Conservation (phyloP, 805 yeast species). For the Clavispora asparagi region DNA sequence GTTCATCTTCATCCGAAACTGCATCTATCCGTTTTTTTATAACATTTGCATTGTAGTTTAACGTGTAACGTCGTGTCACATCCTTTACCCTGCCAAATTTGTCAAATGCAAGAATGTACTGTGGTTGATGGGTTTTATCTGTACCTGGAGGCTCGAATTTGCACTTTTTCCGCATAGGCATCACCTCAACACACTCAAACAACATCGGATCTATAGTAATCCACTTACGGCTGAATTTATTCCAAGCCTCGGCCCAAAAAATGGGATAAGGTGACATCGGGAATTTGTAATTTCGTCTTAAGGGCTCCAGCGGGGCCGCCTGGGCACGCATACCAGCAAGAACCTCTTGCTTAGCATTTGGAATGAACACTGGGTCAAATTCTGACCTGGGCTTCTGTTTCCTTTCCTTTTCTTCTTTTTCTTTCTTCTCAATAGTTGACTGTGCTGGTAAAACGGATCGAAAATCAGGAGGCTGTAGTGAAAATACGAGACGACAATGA, state of each 20-base stretch:
- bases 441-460: slow-evolving; percentile 11
- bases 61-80: slow-evolving; percentile 79
- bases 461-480: slow-evolving; percentile 86
- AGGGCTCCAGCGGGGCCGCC: background rate
- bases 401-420: background rate
- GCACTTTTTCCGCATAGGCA: slow-evolving; percentile 46
- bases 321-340: slow-evolving; percentile 1
- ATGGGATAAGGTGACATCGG: slow-evolving; percentile 49
- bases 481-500: slow-evolving; percentile 69
- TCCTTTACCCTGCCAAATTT: slow-evolving; percentile 62
- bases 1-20: slow-evolving; percentile 46
- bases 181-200: slow-evolving; percentile 56
- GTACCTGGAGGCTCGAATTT: slow-evolving; percentile 69
- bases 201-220: slow-evolving; percentile 81
- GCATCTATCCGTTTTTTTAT: slow-evolving; percentile 64
- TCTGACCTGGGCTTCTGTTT: slow-evolving; percentile 6
- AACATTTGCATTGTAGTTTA: slow-evolving; percentile 65
- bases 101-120: slow-evolving; percentile 78
- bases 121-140: slow-evolving; percentile 52
- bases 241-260: slow-evolving; percentile 96
- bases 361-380: slow-evolving; percentile 17
- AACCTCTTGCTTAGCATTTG: slow-evolving; percentile 11
- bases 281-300: background rate
- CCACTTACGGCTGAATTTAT: slow-evolving; percentile 65
- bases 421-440: background rate